Conservation (phyloP, 108 stramenopile genomes). For the Aurantiochytrium sp. region DNA sequence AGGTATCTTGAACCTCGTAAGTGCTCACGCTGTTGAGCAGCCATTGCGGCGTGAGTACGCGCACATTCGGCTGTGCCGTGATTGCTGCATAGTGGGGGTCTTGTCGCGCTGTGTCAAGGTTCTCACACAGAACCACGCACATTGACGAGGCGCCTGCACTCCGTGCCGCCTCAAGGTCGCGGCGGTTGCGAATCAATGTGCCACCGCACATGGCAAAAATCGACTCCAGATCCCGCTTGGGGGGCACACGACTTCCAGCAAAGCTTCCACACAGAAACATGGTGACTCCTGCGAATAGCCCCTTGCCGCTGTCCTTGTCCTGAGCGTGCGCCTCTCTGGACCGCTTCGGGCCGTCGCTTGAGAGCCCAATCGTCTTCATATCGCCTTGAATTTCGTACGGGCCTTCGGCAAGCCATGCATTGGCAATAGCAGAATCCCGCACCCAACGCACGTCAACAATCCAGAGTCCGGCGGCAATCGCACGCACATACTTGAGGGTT, state of each 20-base stretch:
- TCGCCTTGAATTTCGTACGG: not conserved
- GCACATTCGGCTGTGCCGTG: not conserved
- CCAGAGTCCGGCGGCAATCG: not conserved
- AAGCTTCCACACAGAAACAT: not conserved
- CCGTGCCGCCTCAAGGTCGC: not conserved
- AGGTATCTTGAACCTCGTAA: not conserved
- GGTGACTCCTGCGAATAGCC: not conserved
- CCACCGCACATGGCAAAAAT: not conserved
- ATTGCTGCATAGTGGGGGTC: not conserved
- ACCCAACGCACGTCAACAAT: not conserved
- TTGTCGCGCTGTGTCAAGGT: not conserved
- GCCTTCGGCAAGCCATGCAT: not conserved
- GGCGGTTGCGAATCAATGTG: not conserved
- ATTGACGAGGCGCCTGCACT: not conserved
- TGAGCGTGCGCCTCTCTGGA: not conserved
- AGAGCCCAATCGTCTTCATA: not conserved
- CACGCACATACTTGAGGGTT: constrained; percentile 1
- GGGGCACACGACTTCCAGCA: not conserved
- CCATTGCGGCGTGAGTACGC: not conserved
- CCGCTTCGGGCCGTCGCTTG: not conserved
- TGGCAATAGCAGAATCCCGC: not conserved
- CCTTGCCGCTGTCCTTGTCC: not conserved
- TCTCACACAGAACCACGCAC: not conserved
- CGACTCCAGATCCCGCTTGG: not conserved
- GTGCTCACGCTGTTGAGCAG: not conserved